Conservation (phyloP, 106 monocot species). For the Dactylorhiza incarnata region DNA sequence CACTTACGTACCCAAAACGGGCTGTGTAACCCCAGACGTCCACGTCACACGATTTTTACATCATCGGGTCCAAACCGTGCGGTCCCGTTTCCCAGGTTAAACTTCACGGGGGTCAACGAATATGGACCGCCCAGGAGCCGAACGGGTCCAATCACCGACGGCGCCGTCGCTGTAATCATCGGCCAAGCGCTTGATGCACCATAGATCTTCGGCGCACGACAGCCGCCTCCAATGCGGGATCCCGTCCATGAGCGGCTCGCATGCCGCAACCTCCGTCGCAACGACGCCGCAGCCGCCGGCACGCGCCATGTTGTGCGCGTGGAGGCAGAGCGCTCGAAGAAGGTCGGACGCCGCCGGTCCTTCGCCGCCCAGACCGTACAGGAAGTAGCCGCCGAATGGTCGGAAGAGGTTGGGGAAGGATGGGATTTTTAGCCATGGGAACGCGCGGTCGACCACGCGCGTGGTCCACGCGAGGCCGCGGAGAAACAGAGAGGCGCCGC, state of each 20-base stretch:
- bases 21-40: background rate
- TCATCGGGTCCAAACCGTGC: background rate
- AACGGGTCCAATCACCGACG: constrained; percentile 48
- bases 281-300: constrained; percentile 28
- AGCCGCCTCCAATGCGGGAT: constrained; percentile 50
- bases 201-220: constrained; percentile 55
- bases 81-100: background rate
- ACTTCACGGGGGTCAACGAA: constrained; percentile 62
- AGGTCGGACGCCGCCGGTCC: constrained; percentile 15
- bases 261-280: constrained; percentile 46
- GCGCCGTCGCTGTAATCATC: constrained; percentile 28
- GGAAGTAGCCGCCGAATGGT: constrained; percentile 48
- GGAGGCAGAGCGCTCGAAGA: constrained; percentile 21
- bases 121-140: constrained; percentile 23
- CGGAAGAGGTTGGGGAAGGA: constrained; percentile 54
- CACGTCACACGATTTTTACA: background rate
- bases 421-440: constrained; percentile 52
- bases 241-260: constrained; percentile 34
- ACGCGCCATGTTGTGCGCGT: constrained; percentile 63
- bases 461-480: constrained; percentile 24
- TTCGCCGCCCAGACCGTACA: constrained; percentile 51
- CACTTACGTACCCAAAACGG: background rate
- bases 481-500: constrained; percentile 28
- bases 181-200: constrained; percentile 57
- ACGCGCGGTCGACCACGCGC: constrained; percentile 31